Evolutionary conservation across 805 yeast species (phyloP).

Genomic region (Candida silvicultrix): DNA sequence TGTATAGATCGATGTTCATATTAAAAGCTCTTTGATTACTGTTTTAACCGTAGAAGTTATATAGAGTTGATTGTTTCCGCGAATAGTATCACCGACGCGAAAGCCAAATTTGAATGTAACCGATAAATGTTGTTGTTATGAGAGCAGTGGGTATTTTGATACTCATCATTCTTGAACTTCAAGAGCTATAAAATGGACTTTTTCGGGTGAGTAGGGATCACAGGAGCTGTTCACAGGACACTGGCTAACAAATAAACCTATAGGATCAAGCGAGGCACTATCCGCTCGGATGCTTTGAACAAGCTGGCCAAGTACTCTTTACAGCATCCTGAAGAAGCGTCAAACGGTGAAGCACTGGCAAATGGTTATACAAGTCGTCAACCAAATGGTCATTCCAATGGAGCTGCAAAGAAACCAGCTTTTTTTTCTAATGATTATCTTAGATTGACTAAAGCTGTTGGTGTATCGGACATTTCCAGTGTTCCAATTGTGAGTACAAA

Average conservation of each 20-base stretch:
- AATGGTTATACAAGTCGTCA: conserved; percentile 5
- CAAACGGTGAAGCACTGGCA: neutral
- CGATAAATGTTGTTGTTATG: too few species aligned
- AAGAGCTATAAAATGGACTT: conserved; percentile 13
- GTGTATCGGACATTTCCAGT: conserved; percentile 11
- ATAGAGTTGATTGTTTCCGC: too few species aligned
- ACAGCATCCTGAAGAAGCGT: neutral
- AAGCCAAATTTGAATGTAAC: too few species aligned
- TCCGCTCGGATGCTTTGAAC: conserved; percentile 21
- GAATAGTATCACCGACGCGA: neutral
- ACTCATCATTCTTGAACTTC: neutral
- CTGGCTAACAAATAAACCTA: too few species aligned
- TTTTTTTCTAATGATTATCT: conserved; percentile 13
- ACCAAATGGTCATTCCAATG: conserved; percentile 2
- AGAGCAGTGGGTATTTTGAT: too few species aligned
- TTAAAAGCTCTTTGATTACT: neutral
- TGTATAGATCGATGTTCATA: neutral
- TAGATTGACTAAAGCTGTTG: conserved; percentile 13
- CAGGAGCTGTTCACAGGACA: too few species aligned
- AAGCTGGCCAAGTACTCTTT: conserved; percentile 18
- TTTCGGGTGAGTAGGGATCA: conserved; percentile 19
- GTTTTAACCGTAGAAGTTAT: too few species aligned
- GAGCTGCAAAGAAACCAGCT: neutral
- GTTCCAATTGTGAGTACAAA: conserved; percentile 13
- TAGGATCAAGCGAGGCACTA: conserved; percentile 21